Conservation (phyloP, 495 filamentous ascomycete species). For the Aspergillus sclerotiicarbonarius region DNA sequence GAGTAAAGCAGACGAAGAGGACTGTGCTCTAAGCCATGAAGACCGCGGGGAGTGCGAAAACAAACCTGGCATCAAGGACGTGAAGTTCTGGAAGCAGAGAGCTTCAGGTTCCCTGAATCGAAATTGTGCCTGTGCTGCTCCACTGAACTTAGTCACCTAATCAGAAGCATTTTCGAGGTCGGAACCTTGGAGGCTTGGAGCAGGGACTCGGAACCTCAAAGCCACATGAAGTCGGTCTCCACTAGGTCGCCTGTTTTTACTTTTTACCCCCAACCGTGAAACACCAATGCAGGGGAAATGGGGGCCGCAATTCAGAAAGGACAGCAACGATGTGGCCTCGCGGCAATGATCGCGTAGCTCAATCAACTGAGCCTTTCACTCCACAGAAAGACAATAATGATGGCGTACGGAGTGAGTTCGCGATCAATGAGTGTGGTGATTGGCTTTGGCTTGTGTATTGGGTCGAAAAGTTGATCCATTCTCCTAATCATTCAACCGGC, state of each 20-base stretch:
- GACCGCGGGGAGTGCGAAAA: background rate
- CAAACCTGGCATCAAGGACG: no score
- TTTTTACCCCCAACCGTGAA: background rate
- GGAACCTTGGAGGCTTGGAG: conserved; percentile 1
- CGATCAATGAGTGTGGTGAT: background rate
- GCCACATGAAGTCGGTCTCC: background rate
- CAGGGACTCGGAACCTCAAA: background rate
- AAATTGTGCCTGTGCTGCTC: conserved; percentile 1
- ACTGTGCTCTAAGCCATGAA: background rate
- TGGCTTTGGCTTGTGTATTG: background rate
- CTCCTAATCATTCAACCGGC: background rate
- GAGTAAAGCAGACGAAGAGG: background rate
- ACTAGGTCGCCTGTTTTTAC: background rate
- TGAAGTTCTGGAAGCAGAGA: background rate
- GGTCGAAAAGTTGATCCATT: background rate
- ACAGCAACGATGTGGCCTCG: background rate
- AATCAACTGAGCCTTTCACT: background rate
- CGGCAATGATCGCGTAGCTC: background rate
- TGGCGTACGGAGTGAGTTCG: background rate
- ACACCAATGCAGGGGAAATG: background rate
- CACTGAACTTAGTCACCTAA: conserved; percentile 2
- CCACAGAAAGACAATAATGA: background rate
- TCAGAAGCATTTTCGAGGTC: background rate
- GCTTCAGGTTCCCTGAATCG: background rate
- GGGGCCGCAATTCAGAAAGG: background rate